These are phyloP conservation scores for Aspergillus neoniger DNA, from an alignment of 2,329 filamentous ascomycete genomes.

Conservation along the genomic window DNA sequence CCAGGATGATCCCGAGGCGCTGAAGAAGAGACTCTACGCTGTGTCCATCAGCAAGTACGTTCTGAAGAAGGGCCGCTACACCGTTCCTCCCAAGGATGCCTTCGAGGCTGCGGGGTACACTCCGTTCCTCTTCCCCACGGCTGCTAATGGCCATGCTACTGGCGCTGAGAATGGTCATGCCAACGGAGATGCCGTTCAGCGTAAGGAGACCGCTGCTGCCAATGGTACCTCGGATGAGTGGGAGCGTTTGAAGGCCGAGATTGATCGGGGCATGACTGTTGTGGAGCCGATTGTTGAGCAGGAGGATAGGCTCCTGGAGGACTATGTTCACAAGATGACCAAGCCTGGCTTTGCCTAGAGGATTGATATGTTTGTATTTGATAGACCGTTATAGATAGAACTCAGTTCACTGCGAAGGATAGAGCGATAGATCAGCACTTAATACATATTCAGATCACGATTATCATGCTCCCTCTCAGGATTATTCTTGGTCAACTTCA, in stretches of 20 bases:
- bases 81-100: constrained; percentile 75
- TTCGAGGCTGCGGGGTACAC: constrained; percentile 70
- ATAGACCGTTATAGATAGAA: no score
- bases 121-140: constrained; percentile 49
- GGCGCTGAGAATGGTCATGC: constrained; percentile 23
- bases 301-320: constrained; percentile 21
- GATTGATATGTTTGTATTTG: no score
- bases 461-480: no score
- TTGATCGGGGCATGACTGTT: constrained; percentile 53
- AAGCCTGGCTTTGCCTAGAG: constrained; percentile 17
- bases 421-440: neutral
- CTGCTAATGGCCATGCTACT: constrained; percentile 14
- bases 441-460: neutral
- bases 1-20: constrained; percentile 29
- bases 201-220: constrained; percentile 18
- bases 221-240: constrained; percentile 50
- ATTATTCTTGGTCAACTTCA: no score
- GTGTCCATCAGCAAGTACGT: constrained; percentile 75
- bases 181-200: constrained; percentile 8
- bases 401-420: no score
- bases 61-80: constrained; percentile 74
- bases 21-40: constrained; percentile 65
- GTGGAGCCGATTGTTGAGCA: constrained; percentile 40
- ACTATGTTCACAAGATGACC: constrained; percentile 21
- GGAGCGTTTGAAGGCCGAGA: constrained; percentile 58